Percentiles rank a stretch among this genome's conserved stretches.
These are phyloP conservation scores for Metschnikowia hibisci DNA, from an alignment of 805 yeast genomes.

Conservation along the genomic window DNA sequence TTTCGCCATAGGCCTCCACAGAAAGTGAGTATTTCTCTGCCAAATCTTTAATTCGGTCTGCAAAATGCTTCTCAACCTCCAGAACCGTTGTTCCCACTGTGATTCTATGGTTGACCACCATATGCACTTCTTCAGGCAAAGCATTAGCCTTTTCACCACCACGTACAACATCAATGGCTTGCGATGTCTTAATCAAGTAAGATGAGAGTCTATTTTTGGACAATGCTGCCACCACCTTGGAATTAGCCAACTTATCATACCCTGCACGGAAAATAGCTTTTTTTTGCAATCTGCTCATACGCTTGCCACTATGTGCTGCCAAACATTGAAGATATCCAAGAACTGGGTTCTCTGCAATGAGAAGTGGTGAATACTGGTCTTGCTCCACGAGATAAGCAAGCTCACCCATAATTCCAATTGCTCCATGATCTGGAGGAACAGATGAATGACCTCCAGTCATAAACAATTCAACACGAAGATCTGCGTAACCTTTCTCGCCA, in stretches of 20 bases:
- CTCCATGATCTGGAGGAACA: slow-evolving; percentile 76
- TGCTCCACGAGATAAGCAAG: slow-evolving; percentile 54
- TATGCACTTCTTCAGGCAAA: slow-evolving; percentile 31
- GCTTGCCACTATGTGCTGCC: slow-evolving; percentile 46
- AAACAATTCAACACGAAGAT: slow-evolving; percentile 30
- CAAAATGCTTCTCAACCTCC: slow-evolving; percentile 22
- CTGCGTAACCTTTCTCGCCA: slow-evolving; percentile 18
- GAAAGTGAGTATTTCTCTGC: slow-evolving; percentile 14
- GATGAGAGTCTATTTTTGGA: slow-evolving; percentile 19
- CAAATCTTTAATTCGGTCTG: slow-evolving; percentile 27
- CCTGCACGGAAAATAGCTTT: slow-evolving; percentile 36
- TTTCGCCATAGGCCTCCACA: slow-evolving; percentile 14
- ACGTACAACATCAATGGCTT: slow-evolving; percentile 29
- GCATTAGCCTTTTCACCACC: slow-evolving; percentile 42
- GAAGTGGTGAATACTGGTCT: slow-evolving; percentile 46
- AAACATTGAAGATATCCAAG: slow-evolving; percentile 55
- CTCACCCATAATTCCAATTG: slow-evolving; percentile 69
- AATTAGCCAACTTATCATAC: slow-evolving; percentile 32
- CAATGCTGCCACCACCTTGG: slow-evolving; percentile 20
- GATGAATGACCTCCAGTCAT: slow-evolving; percentile 82
- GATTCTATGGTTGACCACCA: slow-evolving; percentile 34
- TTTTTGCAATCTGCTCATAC: slow-evolving; percentile 20
- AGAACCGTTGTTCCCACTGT: slow-evolving; percentile 28
- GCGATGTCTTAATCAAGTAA: slow-evolving; percentile 32
- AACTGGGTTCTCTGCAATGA: slow-evolving; percentile 57